Evolutionary conservation across 257 asterid genomes (phyloP).

Genomic region (Gentiana straminea): DNA sequence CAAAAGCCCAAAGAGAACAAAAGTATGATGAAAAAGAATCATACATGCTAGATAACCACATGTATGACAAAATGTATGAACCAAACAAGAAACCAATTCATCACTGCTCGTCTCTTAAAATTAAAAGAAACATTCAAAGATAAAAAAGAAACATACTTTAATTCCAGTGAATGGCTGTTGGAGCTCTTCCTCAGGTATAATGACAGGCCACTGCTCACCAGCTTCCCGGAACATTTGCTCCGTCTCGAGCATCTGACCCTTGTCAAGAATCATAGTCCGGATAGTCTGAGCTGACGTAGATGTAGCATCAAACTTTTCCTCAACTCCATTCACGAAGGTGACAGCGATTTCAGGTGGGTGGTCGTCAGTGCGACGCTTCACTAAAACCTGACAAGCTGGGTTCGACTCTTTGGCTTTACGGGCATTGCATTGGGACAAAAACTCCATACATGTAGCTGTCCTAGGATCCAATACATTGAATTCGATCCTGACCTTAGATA

Average conservation of each 20-base stretch:
- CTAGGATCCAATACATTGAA: constrained; percentile 92
- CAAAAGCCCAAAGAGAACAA: too few species aligned
- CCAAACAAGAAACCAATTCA: neutral
- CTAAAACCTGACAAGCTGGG: constrained; percentile 78
- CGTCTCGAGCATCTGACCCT: constrained; percentile 78
- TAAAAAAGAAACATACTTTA: constrained; percentile 33
- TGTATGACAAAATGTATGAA: constrained; percentile 35
- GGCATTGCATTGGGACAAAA: constrained; percentile 87
- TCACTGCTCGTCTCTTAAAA: neutral
- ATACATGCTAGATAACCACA: constrained; percentile 4
- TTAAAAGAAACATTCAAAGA: neutral
- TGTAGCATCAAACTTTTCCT: constrained; percentile 78
- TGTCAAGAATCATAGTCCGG: constrained; percentile 72
- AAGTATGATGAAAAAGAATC: too few species aligned
- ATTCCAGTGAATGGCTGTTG: constrained; percentile 48
- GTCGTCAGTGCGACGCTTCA: constrained; percentile 93
- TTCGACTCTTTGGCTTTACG: constrained; percentile 83
- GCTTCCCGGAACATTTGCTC: constrained; percentile 92
- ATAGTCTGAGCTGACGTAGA: constrained; percentile 73
- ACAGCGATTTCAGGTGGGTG: constrained; percentile 78
- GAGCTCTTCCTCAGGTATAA: constrained; percentile 70
- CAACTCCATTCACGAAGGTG: constrained; percentile 81
- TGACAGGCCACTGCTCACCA: constrained; percentile 91
- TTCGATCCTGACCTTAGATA: constrained; percentile 86
- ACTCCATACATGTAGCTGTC: constrained; percentile 84